phyloP scores from a whole-genome alignment of 352 stramenopile species.

The Thalassiosira livingstoniorum region DNA sequence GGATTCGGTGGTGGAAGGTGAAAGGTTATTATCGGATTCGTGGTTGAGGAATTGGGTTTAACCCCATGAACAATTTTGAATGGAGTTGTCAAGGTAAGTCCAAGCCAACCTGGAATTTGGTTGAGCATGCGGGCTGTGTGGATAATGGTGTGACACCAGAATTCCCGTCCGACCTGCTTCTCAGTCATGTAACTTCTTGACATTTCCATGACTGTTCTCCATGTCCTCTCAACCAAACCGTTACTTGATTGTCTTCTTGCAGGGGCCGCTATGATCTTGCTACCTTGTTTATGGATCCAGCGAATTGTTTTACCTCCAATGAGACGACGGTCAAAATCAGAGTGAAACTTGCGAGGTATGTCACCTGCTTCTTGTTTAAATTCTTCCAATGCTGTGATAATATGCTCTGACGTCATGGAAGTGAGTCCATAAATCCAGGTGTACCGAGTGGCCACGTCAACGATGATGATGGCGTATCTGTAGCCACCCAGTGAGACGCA shows the following conservation, averaged over 20 bases:
- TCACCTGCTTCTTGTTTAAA: slow-evolving; percentile 7
- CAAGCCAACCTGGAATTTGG: slow-evolving; percentile 15
- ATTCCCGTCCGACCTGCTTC: slow-evolving; percentile 20
- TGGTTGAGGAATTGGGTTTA: slow-evolving; percentile 5
- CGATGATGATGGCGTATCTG: slow-evolving; percentile 23
- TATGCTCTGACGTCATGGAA: slow-evolving; percentile 2
- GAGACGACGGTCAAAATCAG: background rate
- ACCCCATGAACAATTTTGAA: slow-evolving; percentile 16
- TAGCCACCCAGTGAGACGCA: slow-evolving; percentile 3
- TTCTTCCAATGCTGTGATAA: slow-evolving; percentile 11
- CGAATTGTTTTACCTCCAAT: slow-evolving; percentile 7
- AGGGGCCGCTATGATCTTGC: slow-evolving; percentile 16
- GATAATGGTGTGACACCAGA: slow-evolving; percentile 14
- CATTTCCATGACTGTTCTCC: slow-evolving; percentile 28
- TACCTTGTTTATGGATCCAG: background rate
- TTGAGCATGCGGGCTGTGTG: slow-evolving; percentile 18
- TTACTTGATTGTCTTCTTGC: slow-evolving; percentile 24
- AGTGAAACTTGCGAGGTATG: too few relatives aligned
- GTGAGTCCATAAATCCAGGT: slow-evolving; percentile 16
- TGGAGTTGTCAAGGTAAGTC: background rate
- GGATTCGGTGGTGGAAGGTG: background rate
- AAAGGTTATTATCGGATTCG: background rate
- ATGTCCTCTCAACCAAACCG: slow-evolving; percentile 28
- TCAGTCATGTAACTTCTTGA: slow-evolving; percentile 25
- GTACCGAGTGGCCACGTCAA: slow-evolving; percentile 16